Conservation (phyloP, 1,284 basidiomycete genomes). For the Retiboletus flavoniger region DNA sequence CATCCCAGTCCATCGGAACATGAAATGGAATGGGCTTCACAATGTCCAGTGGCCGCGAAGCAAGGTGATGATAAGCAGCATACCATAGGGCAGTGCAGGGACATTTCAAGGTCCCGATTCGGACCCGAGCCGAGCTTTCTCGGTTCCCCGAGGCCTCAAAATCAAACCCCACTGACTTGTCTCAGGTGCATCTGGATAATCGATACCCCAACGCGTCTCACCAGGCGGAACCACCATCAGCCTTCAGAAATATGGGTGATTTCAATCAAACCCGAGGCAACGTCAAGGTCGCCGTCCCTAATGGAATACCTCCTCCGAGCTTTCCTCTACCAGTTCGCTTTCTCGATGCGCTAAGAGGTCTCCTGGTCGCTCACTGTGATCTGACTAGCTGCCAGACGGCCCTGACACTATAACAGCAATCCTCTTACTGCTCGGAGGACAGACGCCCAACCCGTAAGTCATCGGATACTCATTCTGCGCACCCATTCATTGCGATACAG, state of each 20-base stretch:
- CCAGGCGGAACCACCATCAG: neutral
- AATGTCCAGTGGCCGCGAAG: too few relatives aligned
- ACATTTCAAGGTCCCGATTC: too few relatives aligned
- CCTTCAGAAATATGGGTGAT: constrained; percentile 12
- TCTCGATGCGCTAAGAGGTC: neutral
- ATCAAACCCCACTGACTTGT: too few relatives aligned
- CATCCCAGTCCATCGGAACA: too few relatives aligned
- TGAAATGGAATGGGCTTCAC: too few relatives aligned
- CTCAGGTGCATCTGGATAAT: neutral
- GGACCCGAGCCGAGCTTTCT: too few relatives aligned
- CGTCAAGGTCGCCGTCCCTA: constrained; percentile 30
- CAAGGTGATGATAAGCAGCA: too few relatives aligned
- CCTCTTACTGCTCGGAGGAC: constrained; percentile 43
- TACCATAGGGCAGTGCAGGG: too few relatives aligned
- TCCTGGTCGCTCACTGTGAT: constrained; percentile 2
- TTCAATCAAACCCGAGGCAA: constrained; percentile 9
- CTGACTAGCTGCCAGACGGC: constrained; percentile 46
- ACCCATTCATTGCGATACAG: constrained; percentile 24
- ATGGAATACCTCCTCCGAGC: constrained; percentile 32
- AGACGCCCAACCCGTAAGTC: neutral
- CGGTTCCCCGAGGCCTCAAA: too few relatives aligned
- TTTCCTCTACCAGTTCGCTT: constrained; percentile 34
- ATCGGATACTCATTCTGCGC: neutral
- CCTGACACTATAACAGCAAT: constrained; percentile 59
- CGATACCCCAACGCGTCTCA: neutral